Base-by-base conservation (phyloP, 2,329 filamentous ascomycete genomes). In the Colletotrichum agaves region DNA sequence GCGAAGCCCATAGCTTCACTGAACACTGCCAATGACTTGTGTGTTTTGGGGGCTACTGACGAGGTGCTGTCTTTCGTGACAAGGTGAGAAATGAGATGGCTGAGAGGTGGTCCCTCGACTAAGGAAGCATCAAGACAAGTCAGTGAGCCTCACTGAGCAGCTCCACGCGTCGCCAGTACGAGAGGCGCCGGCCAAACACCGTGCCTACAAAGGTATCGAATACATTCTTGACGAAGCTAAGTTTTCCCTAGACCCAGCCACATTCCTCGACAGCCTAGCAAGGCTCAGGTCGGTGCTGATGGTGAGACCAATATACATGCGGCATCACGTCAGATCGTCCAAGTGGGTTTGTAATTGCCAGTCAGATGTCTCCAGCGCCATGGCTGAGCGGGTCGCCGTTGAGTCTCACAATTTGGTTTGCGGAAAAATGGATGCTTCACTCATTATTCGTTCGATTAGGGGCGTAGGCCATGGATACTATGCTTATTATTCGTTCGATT, bases 191-290 rank as follows among this genome's bases (percentile, higher is more conserved):
- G 21, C 12, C 27, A 15, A 23, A 27, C 21, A 4, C 21, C 12
- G 5, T 27, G 23, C 17, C 27, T 17, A 27, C 27, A 8, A 37
- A 15, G 21, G 52, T 55, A 39, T 17, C 23, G 17, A 37, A 15
- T 39, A 55, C 52, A 55, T 50, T 50, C 11, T 43, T 3, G 52
- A 41, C 7, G 15, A 15, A 15, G 41, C 33, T 31, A 57, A 57
- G 61, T 52, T 63, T 57, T 50, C 6, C 27, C 33, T 23, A 10
- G 39, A 15, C 43, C 33, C 41, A 58, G 61, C 52, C 52, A 63
- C 60, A 21, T 56, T 17, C 47, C 60, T 44, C 27, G 37, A 33
- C 31, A 44, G 60, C 49, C 60, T 23, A 23, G 60, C 11, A 62
- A 50, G 52, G 52, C 43, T 53, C 53, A 35, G 31, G 4, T 59